Base-by-base conservation (phyloP, 208 protist genomes). In the Trypanosoma cruzi region DNA sequence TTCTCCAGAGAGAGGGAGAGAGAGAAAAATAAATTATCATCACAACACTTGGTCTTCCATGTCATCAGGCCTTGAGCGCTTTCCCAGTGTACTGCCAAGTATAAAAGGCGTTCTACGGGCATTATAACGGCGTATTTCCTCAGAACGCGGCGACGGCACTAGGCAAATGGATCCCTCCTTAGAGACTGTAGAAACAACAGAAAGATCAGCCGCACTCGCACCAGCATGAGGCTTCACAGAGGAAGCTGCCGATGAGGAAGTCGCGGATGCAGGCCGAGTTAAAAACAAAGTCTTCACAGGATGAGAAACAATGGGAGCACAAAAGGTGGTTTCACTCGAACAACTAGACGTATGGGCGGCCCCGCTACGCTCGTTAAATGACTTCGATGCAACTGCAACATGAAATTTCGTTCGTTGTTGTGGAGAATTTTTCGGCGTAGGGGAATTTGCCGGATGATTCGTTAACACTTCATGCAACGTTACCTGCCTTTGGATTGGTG, bases 51-150 rank as follows among this genome's bases (percentile, higher is more conserved):
- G 36, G 36, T 40, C 36, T 4, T 57, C 37, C 28, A 48, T 46
- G 26, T 54, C 37, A 28, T 50, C 40, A 2, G 26, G 0, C 50
- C 71, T 54, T 44, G 57, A 29, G 4, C 64, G 36, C 57, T 77
- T 77, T 53, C 53, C 58, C 13, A 28, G 34, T 6, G 53, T 37
- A 46, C 29, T 55, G 28, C 22, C 53, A 24, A 71, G 6, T 16
- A 26, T 66, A 46, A 77, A 77, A 60, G 60, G 56, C 11, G 71
- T 77, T 34, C 71, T 37, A 18, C 64, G 40, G 2, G 71, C 36
- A 36, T 77, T 77, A 40, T 77, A 77, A 42, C 37, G 26, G 32
- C 71, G 71, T 31, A 77, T 42, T 55, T 67, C 71, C 18, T 77
- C 71, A 44, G 44, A 37, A 14, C 64, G 71, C 29, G 71, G 48